Base-by-base conservation (phyloP, 805 yeast species). In the Zygotorulaspora danielsina region DNA sequence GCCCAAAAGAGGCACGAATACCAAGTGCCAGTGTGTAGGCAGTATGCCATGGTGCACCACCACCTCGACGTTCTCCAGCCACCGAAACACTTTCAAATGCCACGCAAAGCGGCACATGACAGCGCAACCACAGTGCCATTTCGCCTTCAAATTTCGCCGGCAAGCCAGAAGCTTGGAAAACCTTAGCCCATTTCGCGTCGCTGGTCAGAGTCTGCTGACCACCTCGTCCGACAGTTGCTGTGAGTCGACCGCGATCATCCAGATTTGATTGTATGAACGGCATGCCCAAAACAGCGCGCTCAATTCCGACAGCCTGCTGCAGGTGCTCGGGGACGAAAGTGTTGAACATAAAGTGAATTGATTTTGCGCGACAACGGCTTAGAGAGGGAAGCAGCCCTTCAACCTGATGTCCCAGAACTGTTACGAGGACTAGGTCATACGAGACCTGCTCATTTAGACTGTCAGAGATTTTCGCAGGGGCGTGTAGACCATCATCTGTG, bases 201-300 rank as follows among this genome's bases (percentile, higher is more conserved):
- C 32, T 29, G 11, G 32, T 29, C 8, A 29, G 32, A 3, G 32
- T 16, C 12, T 16, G 32, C 32, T 29, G 32, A 29, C 32, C 32
- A 6, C 32, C 19, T 29, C 17, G 9, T 12, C 32, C 21, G 6
- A 29, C 32, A 17, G 32, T 13, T 29, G 21, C 11, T 9, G 18
- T 29, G 32, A 29, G 5, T 4, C 18, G 32, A 15, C 32, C 32
- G 18, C 21, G 5, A 13, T 18, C 20, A 29, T 29, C 32, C 2
- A 29, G 2, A 19, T 29, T 29, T 10, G 32, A 29, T 12, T 29
- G 32, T 2, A 29, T 29, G 11, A 29, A 29, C 1, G 32, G 21
- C 32, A 29, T 16, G 32, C 32, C 32, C n/a, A 29, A 6, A 19
- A 16, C 21, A 8, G 32, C 32, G 8, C 32, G 32, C 11, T 29